phyloP scores from a whole-genome alignment of 2,329 filamentous ascomycete species.

The Graphium sp. region DNA sequence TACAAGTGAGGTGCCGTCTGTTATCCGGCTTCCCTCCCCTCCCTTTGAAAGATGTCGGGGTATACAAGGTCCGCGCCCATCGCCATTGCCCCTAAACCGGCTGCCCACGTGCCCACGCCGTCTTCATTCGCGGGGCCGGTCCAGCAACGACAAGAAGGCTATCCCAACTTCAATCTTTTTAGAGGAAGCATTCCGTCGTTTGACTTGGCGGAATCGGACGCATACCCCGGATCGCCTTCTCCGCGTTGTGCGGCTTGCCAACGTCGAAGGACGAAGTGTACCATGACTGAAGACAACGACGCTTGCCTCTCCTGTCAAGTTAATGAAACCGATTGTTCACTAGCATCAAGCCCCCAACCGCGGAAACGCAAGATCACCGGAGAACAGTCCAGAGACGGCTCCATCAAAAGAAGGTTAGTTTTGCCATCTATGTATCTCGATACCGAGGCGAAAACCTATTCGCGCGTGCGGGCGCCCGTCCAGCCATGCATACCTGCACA shows the following conservation, averaged over 20 bases:
- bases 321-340: constrained; percentile 64
- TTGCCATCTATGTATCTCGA: too few species aligned
- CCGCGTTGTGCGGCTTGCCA: constrained; percentile 59
- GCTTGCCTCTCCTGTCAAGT: constrained; percentile 63
- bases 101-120: constrained; percentile 7
- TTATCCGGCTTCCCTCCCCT: constrained; percentile 5
- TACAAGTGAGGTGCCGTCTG: too few species aligned
- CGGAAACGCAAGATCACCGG: constrained; percentile 66
- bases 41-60: neutral
- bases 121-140: constrained; percentile 4
- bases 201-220: constrained; percentile 7
- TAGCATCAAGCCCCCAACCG: constrained; percentile 58
- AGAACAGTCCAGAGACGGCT: constrained; percentile 40
- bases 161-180: constrained; percentile 28
- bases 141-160: constrained; percentile 21
- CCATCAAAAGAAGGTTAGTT: constrained; percentile 55
- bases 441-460: too few species aligned
- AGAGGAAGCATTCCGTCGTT: constrained; percentile 24
- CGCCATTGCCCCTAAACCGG: constrained; percentile 46
- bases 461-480: too few species aligned
- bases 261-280: constrained; percentile 58
- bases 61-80: constrained; percentile 51
- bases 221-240: constrained; percentile 20
- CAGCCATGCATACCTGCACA: too few species aligned
- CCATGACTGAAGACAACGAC: constrained; percentile 53